A percentile compares a stretch with the other conserved stretches of the same genome.
These are phyloP conservation scores for Citrus sp. DNA, from an alignment of 345 rosid species.

Conservation along the genomic window DNA sequence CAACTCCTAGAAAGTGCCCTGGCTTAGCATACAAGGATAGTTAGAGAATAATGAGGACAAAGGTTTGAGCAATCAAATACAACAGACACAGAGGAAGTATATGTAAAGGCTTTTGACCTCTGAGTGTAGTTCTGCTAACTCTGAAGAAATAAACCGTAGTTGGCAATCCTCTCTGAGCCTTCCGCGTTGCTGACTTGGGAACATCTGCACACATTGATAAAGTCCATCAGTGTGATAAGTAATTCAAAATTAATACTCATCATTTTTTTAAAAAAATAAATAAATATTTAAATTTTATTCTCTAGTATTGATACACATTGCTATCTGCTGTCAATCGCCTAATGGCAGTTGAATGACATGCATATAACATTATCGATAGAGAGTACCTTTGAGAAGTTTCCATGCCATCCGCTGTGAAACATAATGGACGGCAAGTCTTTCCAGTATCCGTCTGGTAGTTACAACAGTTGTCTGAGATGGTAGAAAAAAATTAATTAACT, in stretches of 20 bases:
- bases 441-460: constrained; percentile 81
- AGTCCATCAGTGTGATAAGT: constrained; percentile 1
- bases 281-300: not conserved
- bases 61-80: constrained; percentile 2
- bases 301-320: not conserved
- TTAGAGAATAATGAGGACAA: constrained; percentile 3
- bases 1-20: constrained; percentile 79
- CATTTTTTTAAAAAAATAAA: not conserved
- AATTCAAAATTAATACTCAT: not conserved
- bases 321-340: not conserved
- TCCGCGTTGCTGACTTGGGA: constrained; percentile 76
- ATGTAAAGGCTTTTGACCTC: constrained; percentile 46
- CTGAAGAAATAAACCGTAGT: constrained; percentile 54
- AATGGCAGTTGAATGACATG: not conserved
- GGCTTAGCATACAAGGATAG: constrained; percentile 23
- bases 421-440: constrained; percentile 80
- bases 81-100: not conserved
- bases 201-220: constrained; percentile 47
- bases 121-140: constrained; percentile 81
- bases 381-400: constrained; percentile 93
- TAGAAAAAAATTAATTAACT: constrained; percentile 16
- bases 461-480: constrained; percentile 71
- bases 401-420: constrained; percentile 90
- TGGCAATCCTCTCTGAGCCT: constrained; percentile 81
- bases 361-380: not conserved